phyloP scores from a whole-genome alignment of 1,284 basidiomycete species.

The Phellopilus nigrolimitatus region DNA sequence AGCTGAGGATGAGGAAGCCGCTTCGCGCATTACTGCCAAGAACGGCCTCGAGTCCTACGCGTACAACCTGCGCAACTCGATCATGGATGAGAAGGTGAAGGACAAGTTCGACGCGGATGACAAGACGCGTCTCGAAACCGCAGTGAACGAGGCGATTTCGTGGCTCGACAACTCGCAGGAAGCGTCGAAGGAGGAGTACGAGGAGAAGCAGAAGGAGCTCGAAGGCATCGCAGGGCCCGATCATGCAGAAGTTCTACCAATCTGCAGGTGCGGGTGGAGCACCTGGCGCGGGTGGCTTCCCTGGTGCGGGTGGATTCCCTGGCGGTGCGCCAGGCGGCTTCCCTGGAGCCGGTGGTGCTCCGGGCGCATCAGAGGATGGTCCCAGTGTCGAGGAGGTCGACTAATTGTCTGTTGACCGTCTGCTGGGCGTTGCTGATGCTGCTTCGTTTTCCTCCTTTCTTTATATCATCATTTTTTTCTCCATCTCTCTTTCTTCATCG shows the following conservation, averaged over 20 bases:
- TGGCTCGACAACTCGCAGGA: slow-evolving; percentile 91
- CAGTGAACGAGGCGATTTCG: slow-evolving; percentile 81
- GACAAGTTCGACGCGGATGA: slow-evolving; percentile 88
- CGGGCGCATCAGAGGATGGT: slow-evolving; percentile 66
- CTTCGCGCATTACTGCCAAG: slow-evolving; percentile 83
- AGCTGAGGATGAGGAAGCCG: slow-evolving; percentile 80
- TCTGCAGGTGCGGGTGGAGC: slow-evolving; percentile 55
- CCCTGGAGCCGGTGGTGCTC: slow-evolving; percentile 42
- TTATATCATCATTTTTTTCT: background rate
- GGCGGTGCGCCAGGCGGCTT: slow-evolving; percentile 47
- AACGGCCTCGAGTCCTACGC: slow-evolving; percentile 90
- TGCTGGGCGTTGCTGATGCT: background rate
- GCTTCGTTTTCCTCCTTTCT: background rate
- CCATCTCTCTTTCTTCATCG: background rate
- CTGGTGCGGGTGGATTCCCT: slow-evolving; percentile 42
- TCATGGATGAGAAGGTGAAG: slow-evolving; percentile 80
- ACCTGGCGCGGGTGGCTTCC: slow-evolving; percentile 41
- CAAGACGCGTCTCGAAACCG: slow-evolving; percentile 81
- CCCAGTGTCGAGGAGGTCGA: slow-evolving; percentile 89
- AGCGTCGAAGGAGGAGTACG: slow-evolving; percentile 95
- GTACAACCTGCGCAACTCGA: slow-evolving; percentile 93
- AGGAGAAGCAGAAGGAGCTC: slow-evolving; percentile 93
- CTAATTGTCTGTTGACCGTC: slow-evolving; percentile 34
- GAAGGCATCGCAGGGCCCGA: slow-evolving; percentile 88
- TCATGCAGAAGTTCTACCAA: slow-evolving; percentile 92